These are phyloP conservation scores for Cyphellophora attinorum DNA, from an alignment of 2,329 filamentous ascomycete species.

Conservation along the genomic window DNA sequence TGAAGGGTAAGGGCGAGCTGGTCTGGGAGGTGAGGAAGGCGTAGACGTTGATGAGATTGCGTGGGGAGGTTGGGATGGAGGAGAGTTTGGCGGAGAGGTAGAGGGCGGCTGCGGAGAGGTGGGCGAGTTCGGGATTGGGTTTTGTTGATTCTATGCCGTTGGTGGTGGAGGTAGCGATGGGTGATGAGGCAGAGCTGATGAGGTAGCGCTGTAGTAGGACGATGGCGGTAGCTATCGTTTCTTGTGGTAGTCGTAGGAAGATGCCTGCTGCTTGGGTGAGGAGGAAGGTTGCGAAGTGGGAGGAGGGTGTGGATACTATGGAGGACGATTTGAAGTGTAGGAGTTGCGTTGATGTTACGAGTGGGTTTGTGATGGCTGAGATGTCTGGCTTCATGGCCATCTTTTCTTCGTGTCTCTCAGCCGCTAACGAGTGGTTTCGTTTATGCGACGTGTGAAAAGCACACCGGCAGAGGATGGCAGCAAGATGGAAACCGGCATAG, in stretches of 20 bases:
- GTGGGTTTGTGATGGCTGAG: conserved; percentile 28
- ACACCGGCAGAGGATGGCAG: no score
- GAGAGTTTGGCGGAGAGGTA: conserved; percentile 80
- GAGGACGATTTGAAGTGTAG: conserved; percentile 17
- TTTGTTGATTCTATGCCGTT: neutral
- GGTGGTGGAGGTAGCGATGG: neutral
- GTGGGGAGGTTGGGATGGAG: conserved; percentile 62
- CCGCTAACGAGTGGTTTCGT: no score
- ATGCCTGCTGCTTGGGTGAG: conserved; percentile 45
- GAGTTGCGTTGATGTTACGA: conserved; percentile 35
- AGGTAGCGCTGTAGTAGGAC: conserved; percentile 63
- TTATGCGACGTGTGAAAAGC: no score
- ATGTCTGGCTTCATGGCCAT: no score
- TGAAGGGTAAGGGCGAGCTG: conserved; percentile 43
- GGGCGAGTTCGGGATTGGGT: neutral
- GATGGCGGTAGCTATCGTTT: conserved; percentile 75
- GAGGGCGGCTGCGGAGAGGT: conserved; percentile 60
- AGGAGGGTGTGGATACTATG: conserved; percentile 31
- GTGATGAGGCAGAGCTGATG: conserved; percentile 1
- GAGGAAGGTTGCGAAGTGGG: conserved; percentile 33
- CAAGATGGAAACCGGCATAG: no score
- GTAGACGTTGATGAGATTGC: conserved; percentile 78
- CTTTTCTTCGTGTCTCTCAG: no score
- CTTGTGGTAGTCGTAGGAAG: conserved; percentile 74
- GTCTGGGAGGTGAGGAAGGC: conserved; percentile 61